Evolutionary conservation across 2,329 filamentous ascomycete species (phyloP).

Genomic region (Colletotrichum australisinense): DNA sequence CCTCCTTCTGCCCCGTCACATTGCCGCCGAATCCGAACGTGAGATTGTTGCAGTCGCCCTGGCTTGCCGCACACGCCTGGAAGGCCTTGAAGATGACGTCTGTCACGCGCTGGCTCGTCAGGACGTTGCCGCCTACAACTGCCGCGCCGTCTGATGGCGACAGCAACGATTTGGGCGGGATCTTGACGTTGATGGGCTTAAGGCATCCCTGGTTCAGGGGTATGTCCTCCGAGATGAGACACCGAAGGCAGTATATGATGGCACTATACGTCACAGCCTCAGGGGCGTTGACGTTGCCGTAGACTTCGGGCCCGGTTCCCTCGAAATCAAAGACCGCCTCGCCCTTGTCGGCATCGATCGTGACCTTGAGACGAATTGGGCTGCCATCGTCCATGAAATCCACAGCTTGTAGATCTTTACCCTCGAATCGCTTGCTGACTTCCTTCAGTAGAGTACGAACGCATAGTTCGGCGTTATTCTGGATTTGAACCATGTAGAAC

Average conservation of each 20-base stretch:
- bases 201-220: constrained; percentile 87
- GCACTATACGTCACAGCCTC: constrained; percentile 85
- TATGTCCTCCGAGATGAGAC: constrained; percentile 83
- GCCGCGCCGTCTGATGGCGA: constrained; percentile 82
- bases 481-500: constrained; percentile 86
- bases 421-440: constrained; percentile 76
- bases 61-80: constrained; percentile 80
- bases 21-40: constrained; percentile 79
- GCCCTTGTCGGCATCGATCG: constrained; percentile 79
- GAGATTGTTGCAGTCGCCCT: constrained; percentile 86
- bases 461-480: constrained; percentile 81
- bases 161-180: constrained; percentile 79
- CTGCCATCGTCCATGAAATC: constrained; percentile 90
- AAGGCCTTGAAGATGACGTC: constrained; percentile 74
- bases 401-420: constrained; percentile 75
- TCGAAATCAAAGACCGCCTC: constrained; percentile 85
- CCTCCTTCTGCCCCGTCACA: constrained; percentile 47
- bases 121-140: constrained; percentile 85
- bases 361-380: constrained; percentile 79
- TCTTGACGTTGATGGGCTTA: constrained; percentile 78
- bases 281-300: constrained; percentile 84
- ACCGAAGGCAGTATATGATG: constrained; percentile 88
- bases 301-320: constrained; percentile 83
- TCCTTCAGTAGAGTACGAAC: constrained; percentile 79
- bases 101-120: constrained; percentile 57